Evolutionary conservation across 306 rosid species (phyloP), one percentile per base, ranked within the genome.

Genomic region (Rosa rugosa): DNA sequence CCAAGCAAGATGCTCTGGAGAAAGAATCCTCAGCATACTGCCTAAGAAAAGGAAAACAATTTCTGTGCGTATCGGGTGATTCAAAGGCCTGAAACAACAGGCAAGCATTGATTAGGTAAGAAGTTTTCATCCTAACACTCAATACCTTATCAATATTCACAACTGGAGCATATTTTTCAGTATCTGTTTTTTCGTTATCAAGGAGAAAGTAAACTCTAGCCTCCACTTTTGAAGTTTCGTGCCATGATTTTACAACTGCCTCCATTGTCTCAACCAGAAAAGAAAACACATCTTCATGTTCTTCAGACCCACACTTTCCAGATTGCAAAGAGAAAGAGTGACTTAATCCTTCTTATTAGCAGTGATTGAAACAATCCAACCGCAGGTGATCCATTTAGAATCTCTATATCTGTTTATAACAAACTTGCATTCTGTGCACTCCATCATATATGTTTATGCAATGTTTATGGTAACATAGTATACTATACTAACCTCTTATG

Each of bases 181-280:
- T 88, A 72, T 89, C 80, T 38, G 99, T 90, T 87, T 88, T 93
- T 78, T 90, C 94, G 78, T 82, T 90, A 83, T 96, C 98, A 64
- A 87, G 94, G 83, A 93, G 97, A 77, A 93, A 96, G 90, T 88
- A 83, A 65, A 93, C 97, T 85, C 91, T 89, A 72, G 98, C 85
- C 83, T 96, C 99, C 85, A 96, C 96, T 17, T 90, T 86, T 4
- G 94, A 93, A 77, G 91, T 89, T 87, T 86, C 93, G 59, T 91
- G 97, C 96, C 98, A 93, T 41, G 94, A 83, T 83, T 90, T 96
- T 64, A 96, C 90, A 84, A 98, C 98, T 27, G 88, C 75, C 84
- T 96, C 96, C 94, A 96, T 96, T 38, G 98, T 96, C 85, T 91
- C 98, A 67, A 91, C 92, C 74, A 96, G 88, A 83, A 96, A 96